Evolutionary conservation across 345 rosid genomes (phyloP).

Genomic region (Aurinia saxatilis): DNA sequence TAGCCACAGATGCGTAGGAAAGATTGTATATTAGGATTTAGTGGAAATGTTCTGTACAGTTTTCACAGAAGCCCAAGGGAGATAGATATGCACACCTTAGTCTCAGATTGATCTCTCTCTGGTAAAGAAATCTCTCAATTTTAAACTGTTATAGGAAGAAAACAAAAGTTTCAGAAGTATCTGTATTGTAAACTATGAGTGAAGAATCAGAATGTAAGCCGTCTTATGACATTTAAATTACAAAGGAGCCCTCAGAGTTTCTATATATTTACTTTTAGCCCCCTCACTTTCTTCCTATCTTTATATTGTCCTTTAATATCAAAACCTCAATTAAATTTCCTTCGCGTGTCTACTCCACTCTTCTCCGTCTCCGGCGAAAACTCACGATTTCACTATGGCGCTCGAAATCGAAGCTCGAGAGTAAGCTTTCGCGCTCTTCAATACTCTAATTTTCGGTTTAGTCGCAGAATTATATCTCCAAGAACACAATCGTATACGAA

Average conservation of each 20-base stretch:
- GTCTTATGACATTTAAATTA: no score
- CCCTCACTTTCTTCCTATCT: background rate
- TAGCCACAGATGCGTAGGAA: constrained; percentile 11
- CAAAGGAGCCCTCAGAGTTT: background rate
- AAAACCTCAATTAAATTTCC: background rate
- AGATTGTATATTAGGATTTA: constrained; percentile 12
- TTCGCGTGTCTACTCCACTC: background rate
- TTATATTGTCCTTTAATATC: background rate
- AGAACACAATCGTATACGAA: constrained; percentile 2
- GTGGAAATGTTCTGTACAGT: constrained; percentile 16
- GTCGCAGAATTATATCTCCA: background rate
- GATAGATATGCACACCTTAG: constrained; percentile 6
- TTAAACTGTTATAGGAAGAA: constrained; percentile 1
- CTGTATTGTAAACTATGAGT: no score
- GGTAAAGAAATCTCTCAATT: constrained; percentile 8
- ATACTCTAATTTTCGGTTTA: background rate
- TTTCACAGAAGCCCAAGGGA: constrained; percentile 1
- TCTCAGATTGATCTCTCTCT: constrained; percentile 3
- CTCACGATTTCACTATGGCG: constrained; percentile 41
- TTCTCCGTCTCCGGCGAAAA: constrained; percentile 17
- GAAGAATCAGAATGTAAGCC: no score
- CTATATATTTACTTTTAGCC: background rate
- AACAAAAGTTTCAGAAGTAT: background rate
- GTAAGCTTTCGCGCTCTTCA: constrained; percentile 34
- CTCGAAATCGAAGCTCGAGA: constrained; percentile 97